Percentiles rank a stretch among this genome's conserved stretches.
Evolutionary conservation across 1,284 basidiomycete genomes (phyloP).

Genomic region (Leccinum angustisporum): DNA sequence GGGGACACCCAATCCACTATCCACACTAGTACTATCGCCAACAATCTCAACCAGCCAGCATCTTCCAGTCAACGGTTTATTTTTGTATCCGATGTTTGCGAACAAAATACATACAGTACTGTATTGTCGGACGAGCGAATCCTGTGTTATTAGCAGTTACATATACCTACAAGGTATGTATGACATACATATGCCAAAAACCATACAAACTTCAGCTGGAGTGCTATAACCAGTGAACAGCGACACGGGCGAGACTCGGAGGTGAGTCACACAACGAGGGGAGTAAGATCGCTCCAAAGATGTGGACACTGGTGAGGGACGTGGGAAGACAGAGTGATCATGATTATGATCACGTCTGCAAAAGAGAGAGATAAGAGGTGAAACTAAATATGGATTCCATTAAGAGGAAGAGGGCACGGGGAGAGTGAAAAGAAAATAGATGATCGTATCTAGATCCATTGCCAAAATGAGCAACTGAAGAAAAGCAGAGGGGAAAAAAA

Average conservation of each 20-base stretch:
- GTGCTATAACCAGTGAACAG: background rate
- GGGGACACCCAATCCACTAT: background rate
- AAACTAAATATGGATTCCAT: constrained; percentile 4
- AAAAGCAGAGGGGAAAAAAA: background rate
- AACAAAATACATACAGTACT: background rate
- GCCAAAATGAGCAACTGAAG: constrained; percentile 2
- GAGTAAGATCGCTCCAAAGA: background rate
- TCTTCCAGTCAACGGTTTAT: background rate
- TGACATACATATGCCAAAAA: background rate
- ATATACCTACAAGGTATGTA: background rate
- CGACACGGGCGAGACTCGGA: background rate
- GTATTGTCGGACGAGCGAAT: background rate
- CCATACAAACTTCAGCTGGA: background rate
- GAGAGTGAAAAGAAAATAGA: background rate
- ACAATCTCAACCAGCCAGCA: background rate
- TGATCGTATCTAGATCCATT: constrained; percentile 26
- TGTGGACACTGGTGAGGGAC: background rate
- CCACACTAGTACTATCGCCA: background rate
- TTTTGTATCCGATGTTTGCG: background rate
- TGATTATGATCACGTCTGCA: background rate
- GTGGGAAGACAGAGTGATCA: background rate
- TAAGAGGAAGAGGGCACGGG: background rate
- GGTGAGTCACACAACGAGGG: background rate
- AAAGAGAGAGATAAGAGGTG: background rate
- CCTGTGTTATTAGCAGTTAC: background rate